Evolutionary conservation across 164 flowering plant species (phyloP).

Genomic region (Tetracentron sinense): DNA sequence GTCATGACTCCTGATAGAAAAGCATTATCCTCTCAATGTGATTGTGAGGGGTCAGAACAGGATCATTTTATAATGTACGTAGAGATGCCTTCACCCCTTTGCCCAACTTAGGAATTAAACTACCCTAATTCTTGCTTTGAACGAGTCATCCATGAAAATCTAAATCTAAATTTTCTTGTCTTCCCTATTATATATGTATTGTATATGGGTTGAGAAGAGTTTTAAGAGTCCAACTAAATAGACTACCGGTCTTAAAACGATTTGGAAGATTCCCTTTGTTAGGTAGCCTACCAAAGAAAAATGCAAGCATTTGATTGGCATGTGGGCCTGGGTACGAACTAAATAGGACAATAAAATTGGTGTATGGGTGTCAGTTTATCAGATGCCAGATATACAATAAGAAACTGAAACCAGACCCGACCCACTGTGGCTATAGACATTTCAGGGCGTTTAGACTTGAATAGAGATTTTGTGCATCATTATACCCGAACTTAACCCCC

Average conservation of each 20-base stretch:
- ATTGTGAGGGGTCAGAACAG: not conserved
- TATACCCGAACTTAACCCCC: no score
- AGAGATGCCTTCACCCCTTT: not conserved
- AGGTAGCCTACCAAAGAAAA: constrained; percentile 10
- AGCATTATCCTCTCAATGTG: constrained; percentile 4
- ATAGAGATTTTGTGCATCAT: no score
- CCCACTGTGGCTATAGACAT: no score
- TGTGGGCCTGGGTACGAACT: no score
- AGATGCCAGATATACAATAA: no score
- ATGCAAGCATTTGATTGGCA: no score
- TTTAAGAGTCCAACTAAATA: constrained; percentile 4
- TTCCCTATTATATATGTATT: no score
- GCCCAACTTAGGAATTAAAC: not conserved
- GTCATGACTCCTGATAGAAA: not conserved
- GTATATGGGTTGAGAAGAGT: no score
- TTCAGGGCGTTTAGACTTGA: no score
- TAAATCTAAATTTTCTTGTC: not conserved
- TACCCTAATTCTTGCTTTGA: not conserved
- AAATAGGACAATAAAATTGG: no score
- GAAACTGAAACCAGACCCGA: no score
- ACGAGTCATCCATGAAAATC: not conserved
- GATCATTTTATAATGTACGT: not conserved
- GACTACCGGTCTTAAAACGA: not conserved
- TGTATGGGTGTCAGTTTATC: no score
- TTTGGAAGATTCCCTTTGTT: not conserved